Evolutionary conservation across 2,329 filamentous ascomycete genomes (phyloP).

Genomic region (Uncinocarpus reesii): DNA sequence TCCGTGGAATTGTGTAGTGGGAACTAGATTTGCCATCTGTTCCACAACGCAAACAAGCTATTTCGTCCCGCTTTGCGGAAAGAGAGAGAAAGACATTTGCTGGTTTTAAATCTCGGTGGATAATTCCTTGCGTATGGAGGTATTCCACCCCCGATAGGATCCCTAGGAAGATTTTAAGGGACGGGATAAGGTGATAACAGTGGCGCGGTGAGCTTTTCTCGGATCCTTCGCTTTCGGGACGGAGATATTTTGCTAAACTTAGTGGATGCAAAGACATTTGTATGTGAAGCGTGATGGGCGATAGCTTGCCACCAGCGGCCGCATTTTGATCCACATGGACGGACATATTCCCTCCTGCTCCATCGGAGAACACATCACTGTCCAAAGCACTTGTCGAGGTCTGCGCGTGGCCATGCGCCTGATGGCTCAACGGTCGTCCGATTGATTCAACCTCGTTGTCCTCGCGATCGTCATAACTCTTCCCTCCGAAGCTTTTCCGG

Average conservation of each 20-base stretch:
- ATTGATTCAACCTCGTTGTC: conserved; percentile 44
- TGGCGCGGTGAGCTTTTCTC: conserved; percentile 36
- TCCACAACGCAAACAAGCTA: conserved; percentile 39
- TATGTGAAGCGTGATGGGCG: conserved; percentile 48
- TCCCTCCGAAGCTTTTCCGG: conserved; percentile 11
- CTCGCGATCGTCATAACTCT: conserved; percentile 23
- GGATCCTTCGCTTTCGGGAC: conserved; percentile 2
- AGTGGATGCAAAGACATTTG: conserved; percentile 58
- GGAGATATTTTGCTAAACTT: conserved; percentile 50
- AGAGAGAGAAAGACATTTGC: conserved; percentile 56
- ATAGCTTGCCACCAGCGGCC: conserved; percentile 24
- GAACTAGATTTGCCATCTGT: conserved; percentile 15
- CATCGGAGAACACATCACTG: conserved; percentile 36
- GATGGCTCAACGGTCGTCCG: conserved; percentile 32
- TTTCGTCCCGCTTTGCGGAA: conserved; percentile 28
- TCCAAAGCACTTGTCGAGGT: conserved; percentile 28
- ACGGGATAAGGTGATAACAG: conserved; percentile 52
- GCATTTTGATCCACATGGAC: conserved; percentile 25
- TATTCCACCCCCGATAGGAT: conserved; percentile 56
- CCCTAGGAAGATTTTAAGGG: conserved; percentile 47
- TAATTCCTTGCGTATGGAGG: conserved; percentile 49
- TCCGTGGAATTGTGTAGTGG: conserved; percentile 46
- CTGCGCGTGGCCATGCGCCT: conserved; percentile 26
- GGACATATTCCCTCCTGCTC: conserved; percentile 28
- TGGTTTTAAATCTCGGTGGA: conserved; percentile 59